Evolutionary conservation across 1,284 basidiomycete genomes (phyloP).

Genomic region (Sutorius eximius): DNA sequence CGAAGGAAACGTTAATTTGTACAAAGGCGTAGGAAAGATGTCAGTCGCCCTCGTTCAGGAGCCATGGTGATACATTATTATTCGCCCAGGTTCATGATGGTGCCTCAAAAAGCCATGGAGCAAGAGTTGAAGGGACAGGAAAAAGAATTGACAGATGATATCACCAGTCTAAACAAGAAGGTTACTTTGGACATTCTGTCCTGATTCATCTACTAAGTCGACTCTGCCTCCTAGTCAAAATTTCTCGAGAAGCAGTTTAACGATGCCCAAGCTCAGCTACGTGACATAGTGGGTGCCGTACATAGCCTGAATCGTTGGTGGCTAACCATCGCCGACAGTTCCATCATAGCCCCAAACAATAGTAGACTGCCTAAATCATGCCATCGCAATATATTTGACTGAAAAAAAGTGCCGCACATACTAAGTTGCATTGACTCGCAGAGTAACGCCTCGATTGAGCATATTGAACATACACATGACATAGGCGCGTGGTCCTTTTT

Average conservation of each 20-base stretch:
- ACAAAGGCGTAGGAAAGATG: slow-evolving; percentile 93
- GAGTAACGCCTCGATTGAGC: background rate
- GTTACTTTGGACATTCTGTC: slow-evolving; percentile 24
- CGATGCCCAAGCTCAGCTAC: slow-evolving; percentile 82
- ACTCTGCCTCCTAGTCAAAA: slow-evolving; percentile 57
- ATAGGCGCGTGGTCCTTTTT: slow-evolving; percentile 2
- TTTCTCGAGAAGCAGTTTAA: slow-evolving; percentile 90
- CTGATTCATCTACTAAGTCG: slow-evolving; percentile 3
- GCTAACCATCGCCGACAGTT: slow-evolving; percentile 43
- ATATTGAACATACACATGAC: slow-evolving; percentile 4
- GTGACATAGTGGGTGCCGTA: slow-evolving; percentile 67
- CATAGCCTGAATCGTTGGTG: background rate
- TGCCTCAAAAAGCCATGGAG: slow-evolving; percentile 80
- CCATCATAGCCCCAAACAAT: slow-evolving; percentile 58
- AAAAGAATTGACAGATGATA: slow-evolving; percentile 80
- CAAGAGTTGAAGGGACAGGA: slow-evolving; percentile 71
- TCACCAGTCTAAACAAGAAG: slow-evolving; percentile 78
- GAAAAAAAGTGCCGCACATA: background rate
- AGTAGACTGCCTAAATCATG: slow-evolving; percentile 22
- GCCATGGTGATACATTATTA: slow-evolving; percentile 2
- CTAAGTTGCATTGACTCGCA: background rate
- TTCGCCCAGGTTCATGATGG: slow-evolving; percentile 77
- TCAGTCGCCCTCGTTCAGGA: slow-evolving; percentile 38
- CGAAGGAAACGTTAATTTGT: slow-evolving; percentile 71
- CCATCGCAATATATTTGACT: slow-evolving; percentile 7